Evolutionary conservation across 2,329 filamentous ascomycete species (phyloP).

Genomic region (Fusarium penzigii): DNA sequence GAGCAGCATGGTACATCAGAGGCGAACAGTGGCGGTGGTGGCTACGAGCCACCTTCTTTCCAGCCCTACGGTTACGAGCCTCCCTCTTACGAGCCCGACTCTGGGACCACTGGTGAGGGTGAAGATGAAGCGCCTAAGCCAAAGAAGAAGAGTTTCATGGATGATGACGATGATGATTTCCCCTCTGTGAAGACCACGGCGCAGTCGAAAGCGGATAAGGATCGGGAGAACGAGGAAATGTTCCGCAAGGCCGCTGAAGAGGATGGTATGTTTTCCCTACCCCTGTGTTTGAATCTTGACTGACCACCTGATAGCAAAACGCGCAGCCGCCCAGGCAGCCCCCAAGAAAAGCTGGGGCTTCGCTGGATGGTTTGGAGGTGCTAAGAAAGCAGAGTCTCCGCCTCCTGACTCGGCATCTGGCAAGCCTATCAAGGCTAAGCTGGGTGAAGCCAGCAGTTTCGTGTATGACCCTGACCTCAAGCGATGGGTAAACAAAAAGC

Average conservation of each 20-base stretch:
- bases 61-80: conserved; percentile 61
- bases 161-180: conserved; percentile 77
- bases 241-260: conserved; percentile 82
- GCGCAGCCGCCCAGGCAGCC: conserved; percentile 49
- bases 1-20: conserved; percentile 25
- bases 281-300: neutral
- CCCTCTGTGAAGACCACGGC: conserved; percentile 51
- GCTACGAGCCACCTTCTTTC: conserved; percentile 64
- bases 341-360: conserved; percentile 77
- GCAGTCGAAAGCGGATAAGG: conserved; percentile 67
- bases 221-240: conserved; percentile 80
- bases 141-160: conserved; percentile 79
- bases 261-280: conserved; percentile 54
- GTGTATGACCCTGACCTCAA: conserved; percentile 95
- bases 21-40: conserved; percentile 33
- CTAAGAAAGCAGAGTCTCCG: conserved; percentile 53
- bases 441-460: conserved; percentile 91
- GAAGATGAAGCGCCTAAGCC: conserved; percentile 55
- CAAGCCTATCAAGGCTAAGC: conserved; percentile 84
- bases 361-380: conserved; percentile 79
- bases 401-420: conserved; percentile 46
- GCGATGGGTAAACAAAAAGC: conserved; percentile 98
- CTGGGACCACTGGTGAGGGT: conserved; percentile 39
- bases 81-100: conserved; percentile 56
- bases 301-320: conserved; percentile 54